A percentile compares a stretch with the other conserved stretches of the same genome.
Conservation (phyloP, 768 basidiomycete species). For the Leucosporidium scottii region DNA sequence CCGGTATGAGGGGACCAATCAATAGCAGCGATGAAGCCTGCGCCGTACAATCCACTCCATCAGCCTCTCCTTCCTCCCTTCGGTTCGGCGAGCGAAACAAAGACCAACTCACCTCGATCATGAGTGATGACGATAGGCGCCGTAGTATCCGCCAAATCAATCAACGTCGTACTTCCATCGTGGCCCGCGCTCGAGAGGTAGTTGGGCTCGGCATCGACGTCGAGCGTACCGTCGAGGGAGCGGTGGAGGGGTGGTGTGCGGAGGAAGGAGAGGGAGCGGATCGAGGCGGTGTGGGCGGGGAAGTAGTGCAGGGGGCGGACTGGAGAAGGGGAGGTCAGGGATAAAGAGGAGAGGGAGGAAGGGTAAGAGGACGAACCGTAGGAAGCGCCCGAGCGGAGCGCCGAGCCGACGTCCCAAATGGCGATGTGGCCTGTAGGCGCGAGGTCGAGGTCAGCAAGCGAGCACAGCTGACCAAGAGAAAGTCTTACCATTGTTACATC, state of each 20-base stretch:
- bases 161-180: conserved; percentile 68
- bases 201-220: conserved; percentile 56
- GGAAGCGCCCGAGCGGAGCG: conserved; percentile 22
- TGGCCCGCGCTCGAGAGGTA: conserved; percentile 70
- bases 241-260: conserved; percentile 49
- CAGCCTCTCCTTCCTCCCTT: no score
- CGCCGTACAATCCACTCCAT: no score
- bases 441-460: conserved; percentile 1
- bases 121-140: conserved; percentile 11
- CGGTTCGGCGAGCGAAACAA: no score
- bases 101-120: conserved; percentile 31
- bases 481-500: conserved; percentile 67
- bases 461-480: not conserved
- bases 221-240: conserved; percentile 40
- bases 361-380: not conserved
- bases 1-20: no score
- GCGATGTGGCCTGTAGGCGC: conserved; percentile 36
- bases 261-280: conserved; percentile 69
- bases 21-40: no score
- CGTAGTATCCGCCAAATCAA: conserved; percentile 61
- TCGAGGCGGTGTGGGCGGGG: conserved; percentile 66
- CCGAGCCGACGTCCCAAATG: conserved; percentile 40
- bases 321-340: not conserved
- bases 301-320: conserved; percentile 66
- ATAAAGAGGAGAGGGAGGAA: not conserved